Evolutionary conservation across 306 rosid species (phyloP).

Genomic region (Bauhinia variegata): DNA sequence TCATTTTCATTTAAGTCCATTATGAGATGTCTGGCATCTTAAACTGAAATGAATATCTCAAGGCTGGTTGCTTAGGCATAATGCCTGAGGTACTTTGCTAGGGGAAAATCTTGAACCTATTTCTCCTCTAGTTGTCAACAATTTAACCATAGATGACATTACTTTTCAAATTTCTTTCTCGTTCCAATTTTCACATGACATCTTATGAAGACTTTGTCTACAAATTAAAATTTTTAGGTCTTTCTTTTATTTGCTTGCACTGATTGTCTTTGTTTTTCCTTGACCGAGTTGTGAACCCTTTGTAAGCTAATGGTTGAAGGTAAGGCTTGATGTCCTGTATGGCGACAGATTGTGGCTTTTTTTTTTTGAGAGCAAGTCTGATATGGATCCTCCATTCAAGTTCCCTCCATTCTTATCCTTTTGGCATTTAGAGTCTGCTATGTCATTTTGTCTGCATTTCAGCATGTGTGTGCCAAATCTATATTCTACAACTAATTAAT

Average conservation of each 20-base stretch:
- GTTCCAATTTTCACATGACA: not conserved
- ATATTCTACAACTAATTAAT: too few species aligned
- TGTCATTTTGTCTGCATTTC: not conserved
- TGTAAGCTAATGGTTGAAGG: too few species aligned
- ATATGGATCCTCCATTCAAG: not conserved
- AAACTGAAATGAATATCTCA: not conserved
- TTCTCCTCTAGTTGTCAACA: constrained; percentile 12
- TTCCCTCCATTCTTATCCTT: too few species aligned
- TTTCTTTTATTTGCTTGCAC: not conserved
- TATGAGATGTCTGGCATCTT: too few species aligned
- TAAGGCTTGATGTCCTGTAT: too few species aligned
- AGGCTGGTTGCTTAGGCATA: not conserved
- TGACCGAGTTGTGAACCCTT: too few species aligned
- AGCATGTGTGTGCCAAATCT: not conserved
- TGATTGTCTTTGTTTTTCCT: not conserved
- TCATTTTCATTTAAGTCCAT: too few species aligned
- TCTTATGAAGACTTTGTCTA: not conserved
- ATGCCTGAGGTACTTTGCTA: not conserved
- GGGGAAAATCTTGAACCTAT: not conserved
- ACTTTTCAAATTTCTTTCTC: not conserved
- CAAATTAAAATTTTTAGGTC: not conserved
- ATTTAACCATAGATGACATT: not conserved
- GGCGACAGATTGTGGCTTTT: not conserved
- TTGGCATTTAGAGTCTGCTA: not conserved
- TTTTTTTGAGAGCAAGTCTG: not conserved